Percentiles rank a stretch among this genome's conserved stretches.
Conservation (phyloP, 2,329 filamentous ascomycete genomes). For the Hirsutella minnesotensis region DNA sequence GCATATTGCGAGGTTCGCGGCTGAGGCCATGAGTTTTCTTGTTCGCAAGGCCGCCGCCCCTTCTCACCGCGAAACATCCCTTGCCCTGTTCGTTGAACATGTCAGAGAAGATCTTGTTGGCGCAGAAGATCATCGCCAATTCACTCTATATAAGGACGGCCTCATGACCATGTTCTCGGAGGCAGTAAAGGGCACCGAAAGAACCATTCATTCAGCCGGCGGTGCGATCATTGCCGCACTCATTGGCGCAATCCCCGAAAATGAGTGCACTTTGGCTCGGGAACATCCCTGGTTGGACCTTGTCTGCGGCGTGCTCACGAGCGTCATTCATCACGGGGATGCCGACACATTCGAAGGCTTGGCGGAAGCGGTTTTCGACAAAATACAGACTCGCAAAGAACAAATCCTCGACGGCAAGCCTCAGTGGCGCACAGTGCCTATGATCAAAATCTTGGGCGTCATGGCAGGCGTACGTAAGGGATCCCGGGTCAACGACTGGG, state of each 20-base stretch:
- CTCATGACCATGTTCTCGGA: slow-evolving; percentile 89
- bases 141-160: slow-evolving; percentile 67
- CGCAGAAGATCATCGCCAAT: slow-evolving; percentile 41
- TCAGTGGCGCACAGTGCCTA: slow-evolving; percentile 31
- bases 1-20: slow-evolving; percentile 84
- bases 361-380: slow-evolving; percentile 47
- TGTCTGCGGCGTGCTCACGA: slow-evolving; percentile 65
- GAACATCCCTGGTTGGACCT: slow-evolving; percentile 49
- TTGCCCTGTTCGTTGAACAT: slow-evolving; percentile 60
- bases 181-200: slow-evolving; percentile 53
- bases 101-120: slow-evolving; percentile 56
- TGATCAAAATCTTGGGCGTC: slow-evolving; percentile 52
- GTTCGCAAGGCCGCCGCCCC: slow-evolving; percentile 76
- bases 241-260: slow-evolving; percentile 36
- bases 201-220: slow-evolving; percentile 48
- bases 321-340: slow-evolving; percentile 71
- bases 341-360: slow-evolving; percentile 61
- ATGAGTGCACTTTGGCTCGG: slow-evolving; percentile 35
- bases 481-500: slow-evolving; percentile 62
- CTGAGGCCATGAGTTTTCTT: slow-evolving; percentile 89
- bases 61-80: slow-evolving; percentile 61
- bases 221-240: slow-evolving; percentile 40
- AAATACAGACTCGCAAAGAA: slow-evolving; percentile 24
- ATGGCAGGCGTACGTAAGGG: slow-evolving; percentile 74
- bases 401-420: slow-evolving; percentile 12